A percentile compares a stretch with the other conserved stretches of the same genome.
Evolutionary conservation across 2,329 filamentous ascomycete genomes (phyloP).

Genomic region (Pleomassaria siparia): DNA sequence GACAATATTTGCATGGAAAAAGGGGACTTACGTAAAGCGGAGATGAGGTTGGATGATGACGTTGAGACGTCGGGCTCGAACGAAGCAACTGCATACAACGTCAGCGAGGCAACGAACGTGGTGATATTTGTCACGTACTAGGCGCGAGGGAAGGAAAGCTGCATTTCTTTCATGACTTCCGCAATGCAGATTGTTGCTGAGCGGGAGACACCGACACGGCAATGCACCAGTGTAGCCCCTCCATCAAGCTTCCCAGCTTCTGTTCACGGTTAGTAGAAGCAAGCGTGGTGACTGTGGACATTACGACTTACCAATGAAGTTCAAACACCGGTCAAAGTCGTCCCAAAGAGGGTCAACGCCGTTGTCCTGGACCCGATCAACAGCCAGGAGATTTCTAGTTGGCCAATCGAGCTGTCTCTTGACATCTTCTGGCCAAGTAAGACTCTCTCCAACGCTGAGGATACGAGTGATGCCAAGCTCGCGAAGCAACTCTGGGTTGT

Average conservation of each 20-base stretch:
- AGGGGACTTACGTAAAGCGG: conserved; percentile 69
- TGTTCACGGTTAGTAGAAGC: conserved; percentile 43
- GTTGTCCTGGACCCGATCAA: conserved; percentile 92
- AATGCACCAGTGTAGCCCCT: conserved; percentile 90
- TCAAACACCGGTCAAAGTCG: conserved; percentile 81
- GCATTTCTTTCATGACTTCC: conserved; percentile 86
- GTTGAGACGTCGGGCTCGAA: conserved; percentile 86
- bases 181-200: conserved; percentile 98
- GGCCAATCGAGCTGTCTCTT: conserved; percentile 66
- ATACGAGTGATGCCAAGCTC: conserved; percentile 84
- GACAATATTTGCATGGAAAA: not conserved
- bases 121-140: conserved; percentile 58
- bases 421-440: conserved; percentile 75
- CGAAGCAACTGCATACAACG: conserved; percentile 67
- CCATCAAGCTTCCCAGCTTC: conserved; percentile 76
- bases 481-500: conserved; percentile 81
- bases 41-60: conserved; percentile 98
- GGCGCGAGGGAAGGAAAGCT: conserved; percentile 83
- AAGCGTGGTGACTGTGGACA: not conserved
- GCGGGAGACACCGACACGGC: conserved; percentile 90
- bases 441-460: conserved; percentile 86
- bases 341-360: conserved; percentile 88
- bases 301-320: conserved; percentile 78
- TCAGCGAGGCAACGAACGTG: conserved; percentile 12
- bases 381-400: conserved; percentile 72